These are phyloP conservation scores for Sporisorium iseilematis-ciliati DNA, from an alignment of 1,284 basidiomycete species.

Conservation along the genomic window DNA sequence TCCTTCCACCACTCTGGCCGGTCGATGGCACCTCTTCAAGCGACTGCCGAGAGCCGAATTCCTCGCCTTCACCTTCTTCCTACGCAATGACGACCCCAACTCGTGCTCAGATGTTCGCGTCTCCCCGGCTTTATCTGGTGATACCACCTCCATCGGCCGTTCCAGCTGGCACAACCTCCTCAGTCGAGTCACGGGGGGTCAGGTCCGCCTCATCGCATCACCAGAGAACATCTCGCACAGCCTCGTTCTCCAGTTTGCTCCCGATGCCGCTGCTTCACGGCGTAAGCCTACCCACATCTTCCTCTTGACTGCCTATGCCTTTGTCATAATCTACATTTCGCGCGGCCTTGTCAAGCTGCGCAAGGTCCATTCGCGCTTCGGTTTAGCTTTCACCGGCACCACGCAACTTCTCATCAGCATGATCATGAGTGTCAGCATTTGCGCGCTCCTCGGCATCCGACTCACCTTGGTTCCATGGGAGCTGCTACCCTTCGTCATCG, in stretches of 20 bases:
- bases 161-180: constrained; percentile 53
- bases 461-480: constrained; percentile 89
- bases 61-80: constrained; percentile 65
- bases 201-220: constrained; percentile 52
- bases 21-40: constrained; percentile 65
- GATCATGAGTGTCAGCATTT: constrained; percentile 90
- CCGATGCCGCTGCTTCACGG: constrained; percentile 37
- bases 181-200: constrained; percentile 50
- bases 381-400: constrained; percentile 91
- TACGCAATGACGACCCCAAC: constrained; percentile 25
- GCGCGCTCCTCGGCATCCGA: constrained; percentile 84
- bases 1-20: constrained; percentile 62
- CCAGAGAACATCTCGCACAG: constrained; percentile 52
- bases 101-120: constrained; percentile 15
- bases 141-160: constrained; percentile 13
- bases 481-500: constrained; percentile 90
- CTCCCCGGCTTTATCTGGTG: background rate
- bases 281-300: constrained; percentile 65
- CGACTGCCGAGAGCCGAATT: constrained; percentile 65
- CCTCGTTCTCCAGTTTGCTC: constrained; percentile 56
- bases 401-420: constrained; percentile 92
- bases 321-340: constrained; percentile 82
- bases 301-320: constrained; percentile 83
- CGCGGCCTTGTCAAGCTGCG: constrained; percentile 76
- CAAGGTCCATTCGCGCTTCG: constrained; percentile 86